phyloP scores from a whole-genome alignment of 176 grass and related monocot species.

The Chrysopogon serrulatus region DNA sequence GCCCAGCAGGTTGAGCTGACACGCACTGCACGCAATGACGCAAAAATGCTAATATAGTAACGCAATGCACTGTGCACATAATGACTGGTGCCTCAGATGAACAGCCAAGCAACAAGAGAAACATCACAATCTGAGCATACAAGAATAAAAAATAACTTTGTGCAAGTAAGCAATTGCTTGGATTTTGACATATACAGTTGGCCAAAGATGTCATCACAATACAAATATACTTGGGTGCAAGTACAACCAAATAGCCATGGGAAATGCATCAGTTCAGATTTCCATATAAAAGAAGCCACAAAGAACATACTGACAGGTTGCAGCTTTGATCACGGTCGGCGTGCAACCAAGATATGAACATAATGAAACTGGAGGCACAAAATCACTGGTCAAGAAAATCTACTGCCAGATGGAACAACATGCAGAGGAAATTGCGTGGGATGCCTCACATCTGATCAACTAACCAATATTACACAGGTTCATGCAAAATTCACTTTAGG shows the following conservation, averaged over 20 bases:
- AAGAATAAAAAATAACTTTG: neutral
- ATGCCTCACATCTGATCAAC: no score
- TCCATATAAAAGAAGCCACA: neutral
- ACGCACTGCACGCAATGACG: neutral
- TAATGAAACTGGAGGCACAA: neutral
- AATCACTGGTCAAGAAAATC: no score
- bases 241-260: neutral
- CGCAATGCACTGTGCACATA: neutral
- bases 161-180: neutral
- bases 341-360: neutral
- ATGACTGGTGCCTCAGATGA: neutral
- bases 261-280: neutral
- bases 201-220: neutral
- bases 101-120: neutral
- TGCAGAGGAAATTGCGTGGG: no score
- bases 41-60: neutral
- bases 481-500: no score
- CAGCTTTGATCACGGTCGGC: neutral
- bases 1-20: neutral
- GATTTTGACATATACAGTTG: neutral
- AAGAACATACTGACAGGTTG: neutral
- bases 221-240: neutral
- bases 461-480: no score
- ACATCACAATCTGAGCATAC: neutral
- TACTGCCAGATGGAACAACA: no score